Base-by-base conservation (phyloP, 352 stramenopile genomes). In the Phytophthora brassicae region DNA sequence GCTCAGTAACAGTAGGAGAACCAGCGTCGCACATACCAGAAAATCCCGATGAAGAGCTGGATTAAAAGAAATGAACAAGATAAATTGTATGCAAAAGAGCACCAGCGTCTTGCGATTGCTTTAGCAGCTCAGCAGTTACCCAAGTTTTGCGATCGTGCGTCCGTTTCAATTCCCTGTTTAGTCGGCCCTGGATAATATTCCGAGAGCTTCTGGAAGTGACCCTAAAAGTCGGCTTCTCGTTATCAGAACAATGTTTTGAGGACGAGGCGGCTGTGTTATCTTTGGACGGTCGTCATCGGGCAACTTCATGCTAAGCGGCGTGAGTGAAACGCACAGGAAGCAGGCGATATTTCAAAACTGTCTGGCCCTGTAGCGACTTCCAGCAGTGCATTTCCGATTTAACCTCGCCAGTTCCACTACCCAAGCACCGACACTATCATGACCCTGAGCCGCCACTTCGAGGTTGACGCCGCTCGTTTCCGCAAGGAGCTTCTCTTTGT, bases 401-500 rank as follows among this genome's bases (percentile, higher is more conserved):
- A 38, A 28, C 44, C 20, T 33, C 29, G 38, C 19, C 46, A 43
- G 48, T 56, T 41, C 38, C 53, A 66, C 60, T 52, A 19, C 14
- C 39, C 55, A 62, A 59, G 54, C 54, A 12, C 11, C 33, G 51
- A 24, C 24, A 44, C 29, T n/a, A 69, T 22, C 1, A 74, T 72
- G 60, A 64, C 56, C 33, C 39, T 60, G 22, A 60, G 42, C 44
- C 55, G 44, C 24, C 22, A 70, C 26, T 17, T 42, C 23, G 60
- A 65, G 24, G 24, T 66, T 51, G 53, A 74, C n/a, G 45, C 53
- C 14, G 47, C 56, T 23, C 51, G 61, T 16, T 67, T 77, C 54
- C 56, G 56, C 45, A 71, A 70, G 39, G 61, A 70, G 19, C 43
- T 69, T 23, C 71, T 72, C 16, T 70, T 76, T 49, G 64, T 74